phyloP scores from a whole-genome alignment of 257 asterid genomes.

The Lantana camara region DNA sequence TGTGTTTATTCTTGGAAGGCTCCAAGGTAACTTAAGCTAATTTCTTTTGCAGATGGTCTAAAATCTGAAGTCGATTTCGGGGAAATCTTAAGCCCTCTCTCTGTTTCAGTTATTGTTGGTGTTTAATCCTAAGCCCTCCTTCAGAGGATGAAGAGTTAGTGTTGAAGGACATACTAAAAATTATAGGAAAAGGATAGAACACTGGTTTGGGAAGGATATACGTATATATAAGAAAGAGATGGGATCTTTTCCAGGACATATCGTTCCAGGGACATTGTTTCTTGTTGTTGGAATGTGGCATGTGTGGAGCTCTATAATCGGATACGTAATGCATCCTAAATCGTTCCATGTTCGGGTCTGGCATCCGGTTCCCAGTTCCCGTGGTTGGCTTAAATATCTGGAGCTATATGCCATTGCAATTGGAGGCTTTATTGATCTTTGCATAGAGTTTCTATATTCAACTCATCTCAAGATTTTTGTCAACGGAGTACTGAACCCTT shows the following conservation, averaged over 20 bases:
- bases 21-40: not conserved
- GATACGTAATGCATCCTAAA: conserved; percentile 68
- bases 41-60: conserved; percentile 19
- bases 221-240: no score
- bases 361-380: conserved; percentile 86
- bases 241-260: conserved; percentile 97
- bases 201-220: no score
- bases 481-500: conserved; percentile 79
- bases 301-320: conserved; percentile 68
- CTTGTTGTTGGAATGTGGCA: conserved; percentile 89
- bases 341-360: conserved; percentile 77
- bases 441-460: conserved; percentile 81
- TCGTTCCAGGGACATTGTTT: conserved; percentile 91
- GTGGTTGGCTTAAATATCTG: conserved; percentile 72
- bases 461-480: conserved; percentile 87
- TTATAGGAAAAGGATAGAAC: not conserved
- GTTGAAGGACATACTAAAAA: no score
- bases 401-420: conserved; percentile 86
- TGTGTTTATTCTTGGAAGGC: not conserved
- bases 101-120: not conserved
- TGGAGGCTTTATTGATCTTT: conserved; percentile 82
- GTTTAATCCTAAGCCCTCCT: no score
- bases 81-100: conserved; percentile 10
- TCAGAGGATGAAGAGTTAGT: conserved; percentile 10
- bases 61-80: conserved; percentile 22